Percentiles rank a stretch among this genome's conserved stretches.
phyloP scores from a whole-genome alignment of 768 basidiomycete species.

The Chalciporus chontae region DNA sequence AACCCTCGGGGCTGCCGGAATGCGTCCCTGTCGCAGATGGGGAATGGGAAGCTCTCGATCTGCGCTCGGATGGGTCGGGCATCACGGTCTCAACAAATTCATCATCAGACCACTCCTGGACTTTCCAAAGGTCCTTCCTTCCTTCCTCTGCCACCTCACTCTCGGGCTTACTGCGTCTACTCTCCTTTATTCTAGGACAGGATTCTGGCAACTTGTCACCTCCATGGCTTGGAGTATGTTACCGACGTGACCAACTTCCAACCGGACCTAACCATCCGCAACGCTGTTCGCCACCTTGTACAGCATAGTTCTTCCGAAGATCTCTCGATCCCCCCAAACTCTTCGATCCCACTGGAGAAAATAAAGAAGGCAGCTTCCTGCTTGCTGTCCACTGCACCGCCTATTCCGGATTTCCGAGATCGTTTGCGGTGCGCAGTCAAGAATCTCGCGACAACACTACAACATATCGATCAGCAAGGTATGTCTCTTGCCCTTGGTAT shows the following conservation, averaged over 20 bases:
- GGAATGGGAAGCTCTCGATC: conserved; percentile 61
- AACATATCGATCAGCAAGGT: conserved; percentile 48
- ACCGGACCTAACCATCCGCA: conserved; percentile 66
- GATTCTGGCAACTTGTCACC: conserved; percentile 75
- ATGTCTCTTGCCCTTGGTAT: background rate
- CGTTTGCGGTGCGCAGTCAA: conserved; percentile 33
- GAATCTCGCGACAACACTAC: conserved; percentile 33
- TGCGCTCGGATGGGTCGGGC: conserved; percentile 41
- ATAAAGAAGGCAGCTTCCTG: conserved; percentile 31
- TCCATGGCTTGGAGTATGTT: conserved; percentile 56
- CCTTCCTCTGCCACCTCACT: background rate
- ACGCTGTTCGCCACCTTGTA: conserved; percentile 60
- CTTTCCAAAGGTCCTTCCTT: conserved; percentile 57
- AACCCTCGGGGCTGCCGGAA: conserved; percentile 58
- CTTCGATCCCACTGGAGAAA: conserved; percentile 30
- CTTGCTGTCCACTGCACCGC: conserved; percentile 25
- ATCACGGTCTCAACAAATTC: conserved; percentile 63
- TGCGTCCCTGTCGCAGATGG: conserved; percentile 65
- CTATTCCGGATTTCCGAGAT: conserved; percentile 26
- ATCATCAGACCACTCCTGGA: conserved; percentile 67
- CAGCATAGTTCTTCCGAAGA: conserved; percentile 2
- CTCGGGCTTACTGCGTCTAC: background rate
- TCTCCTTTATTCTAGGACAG: conserved; percentile 51
- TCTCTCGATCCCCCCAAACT: conserved; percentile 28
- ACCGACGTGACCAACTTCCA: conserved; percentile 73